Conservation (phyloP, 257 asterid genomes). For the Solanum bulbocastanum region DNA sequence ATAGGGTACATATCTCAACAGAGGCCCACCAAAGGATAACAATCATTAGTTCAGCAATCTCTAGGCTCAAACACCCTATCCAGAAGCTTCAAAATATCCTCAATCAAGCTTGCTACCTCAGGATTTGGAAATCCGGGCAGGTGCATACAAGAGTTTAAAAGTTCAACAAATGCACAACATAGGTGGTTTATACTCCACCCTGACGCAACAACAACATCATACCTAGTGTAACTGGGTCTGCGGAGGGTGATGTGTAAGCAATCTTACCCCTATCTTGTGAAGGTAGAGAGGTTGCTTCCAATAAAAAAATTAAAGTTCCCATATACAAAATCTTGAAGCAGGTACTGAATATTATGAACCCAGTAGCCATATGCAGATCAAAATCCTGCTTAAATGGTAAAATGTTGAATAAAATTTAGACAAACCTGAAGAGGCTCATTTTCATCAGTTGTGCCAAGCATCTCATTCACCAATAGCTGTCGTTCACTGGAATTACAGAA, state of each 20-base stretch:
- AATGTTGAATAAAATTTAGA: not conserved
- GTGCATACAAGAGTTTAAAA: not conserved
- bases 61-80: not conserved
- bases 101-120: not conserved
- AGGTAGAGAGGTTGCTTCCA: not conserved
- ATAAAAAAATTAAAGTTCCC: not conserved
- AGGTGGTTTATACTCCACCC: not conserved
- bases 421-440: slow-evolving; percentile 25
- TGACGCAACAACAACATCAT: not conserved
- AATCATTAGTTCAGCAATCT: not conserved
- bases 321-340: not conserved
- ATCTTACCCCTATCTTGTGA: not conserved
- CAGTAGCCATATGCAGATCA: not conserved
- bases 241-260: not conserved
- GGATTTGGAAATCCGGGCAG: not conserved
- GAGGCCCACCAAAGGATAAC: not conserved
- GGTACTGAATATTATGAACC: not conserved
- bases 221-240: not conserved
- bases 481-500: slow-evolving; percentile 19
- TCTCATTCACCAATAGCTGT: slow-evolving; percentile 20
- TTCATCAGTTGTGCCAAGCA: slow-evolving; percentile 24
- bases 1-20: not conserved
- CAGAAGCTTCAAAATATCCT: not conserved
- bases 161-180: not conserved
- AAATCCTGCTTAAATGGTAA: not conserved